Evolutionary conservation across 2,329 filamentous ascomycete genomes (phyloP).

Genomic region (Fusarium oxysporum): DNA sequence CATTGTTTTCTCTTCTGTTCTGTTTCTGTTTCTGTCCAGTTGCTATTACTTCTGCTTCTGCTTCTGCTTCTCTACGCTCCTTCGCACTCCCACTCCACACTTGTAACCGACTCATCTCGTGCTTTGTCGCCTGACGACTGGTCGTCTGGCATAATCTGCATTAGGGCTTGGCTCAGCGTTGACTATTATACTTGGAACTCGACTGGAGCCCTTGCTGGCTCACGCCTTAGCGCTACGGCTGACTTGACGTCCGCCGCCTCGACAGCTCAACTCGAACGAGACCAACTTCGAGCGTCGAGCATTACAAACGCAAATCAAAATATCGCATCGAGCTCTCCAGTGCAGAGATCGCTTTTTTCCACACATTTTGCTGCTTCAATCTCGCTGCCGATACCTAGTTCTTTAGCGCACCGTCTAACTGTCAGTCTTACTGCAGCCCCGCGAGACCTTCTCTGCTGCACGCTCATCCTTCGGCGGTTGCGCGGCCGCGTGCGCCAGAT

Average conservation of each 20-base stretch:
- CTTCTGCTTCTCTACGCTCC: constrained; percentile 46
- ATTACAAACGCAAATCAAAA: constrained; percentile 23
- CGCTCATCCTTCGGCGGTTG: constrained; percentile 41
- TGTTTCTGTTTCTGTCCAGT: constrained; percentile 23
- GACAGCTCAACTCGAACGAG: constrained; percentile 28
- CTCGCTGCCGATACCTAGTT: constrained; percentile 22
- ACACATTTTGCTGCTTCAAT: constrained; percentile 19
- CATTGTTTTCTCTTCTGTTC: constrained; percentile 39
- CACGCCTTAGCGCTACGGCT: constrained; percentile 41
- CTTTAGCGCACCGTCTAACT: constrained; percentile 21
- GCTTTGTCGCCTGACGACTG: constrained; percentile 47
- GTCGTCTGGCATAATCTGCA: constrained; percentile 46
- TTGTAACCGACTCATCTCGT: constrained; percentile 30
- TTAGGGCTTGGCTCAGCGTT: constrained; percentile 47
- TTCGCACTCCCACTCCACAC: constrained; percentile 39
- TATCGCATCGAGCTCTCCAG: constrained; percentile 15
- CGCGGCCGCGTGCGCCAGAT: constrained; percentile 48
- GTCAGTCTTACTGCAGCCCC: constrained; percentile 38
- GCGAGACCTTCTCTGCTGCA: constrained; percentile 32
- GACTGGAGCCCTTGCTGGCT: constrained; percentile 40
- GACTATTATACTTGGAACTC: constrained; percentile 34
- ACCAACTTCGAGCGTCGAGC: constrained; percentile 18
- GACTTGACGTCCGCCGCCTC: constrained; percentile 44
- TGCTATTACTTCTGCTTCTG: constrained; percentile 29
- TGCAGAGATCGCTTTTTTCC: constrained; percentile 26